Conservation (phyloP, 78 protist genomes). For the Dictyostelium brefeldianum region DNA sequence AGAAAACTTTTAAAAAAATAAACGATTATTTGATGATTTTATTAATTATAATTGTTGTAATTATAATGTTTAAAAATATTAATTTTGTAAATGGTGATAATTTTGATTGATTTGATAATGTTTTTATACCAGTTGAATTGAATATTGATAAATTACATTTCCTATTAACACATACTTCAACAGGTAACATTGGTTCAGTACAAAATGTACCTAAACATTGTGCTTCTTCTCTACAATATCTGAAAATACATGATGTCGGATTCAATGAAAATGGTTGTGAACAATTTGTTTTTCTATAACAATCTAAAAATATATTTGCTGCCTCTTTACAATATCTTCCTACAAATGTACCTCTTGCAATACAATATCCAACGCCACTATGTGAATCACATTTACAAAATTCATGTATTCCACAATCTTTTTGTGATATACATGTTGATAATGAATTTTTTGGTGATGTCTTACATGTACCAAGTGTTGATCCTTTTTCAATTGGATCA, state of each 20-base stretch:
- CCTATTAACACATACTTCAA: constrained; percentile 3
- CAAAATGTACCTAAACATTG: constrained; percentile 5
- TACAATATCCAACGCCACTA: constrained; percentile 41
- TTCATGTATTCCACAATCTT: constrained; percentile 15
- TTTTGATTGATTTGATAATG: not conserved
- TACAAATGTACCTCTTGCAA: not conserved
- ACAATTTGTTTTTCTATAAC: not conserved
- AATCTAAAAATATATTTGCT: not conserved
- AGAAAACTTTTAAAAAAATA: constrained; percentile 86
- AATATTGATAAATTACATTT: constrained; percentile 10
- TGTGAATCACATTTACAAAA: constrained; percentile 35
- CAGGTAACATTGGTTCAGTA: constrained; percentile 22
- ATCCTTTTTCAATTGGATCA: not conserved
- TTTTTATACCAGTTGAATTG: not conserved
- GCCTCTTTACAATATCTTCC: constrained; percentile 17
- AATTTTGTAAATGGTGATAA: not conserved
- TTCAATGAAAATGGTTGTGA: not conserved
- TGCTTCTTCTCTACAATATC: not conserved
- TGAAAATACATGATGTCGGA: constrained; percentile 8
- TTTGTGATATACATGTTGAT: not conserved
- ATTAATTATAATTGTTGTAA: not conserved
- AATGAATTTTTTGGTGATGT: not conserved
- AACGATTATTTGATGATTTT: no score
- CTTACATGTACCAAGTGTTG: not conserved
- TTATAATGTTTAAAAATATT: not conserved